Percentiles rank a stretch among this genome's conserved stretches.
These are phyloP conservation scores for Sugiyamaella grinbergsii DNA, from an alignment of 1,139 yeast genomes.

Conservation along the genomic window DNA sequence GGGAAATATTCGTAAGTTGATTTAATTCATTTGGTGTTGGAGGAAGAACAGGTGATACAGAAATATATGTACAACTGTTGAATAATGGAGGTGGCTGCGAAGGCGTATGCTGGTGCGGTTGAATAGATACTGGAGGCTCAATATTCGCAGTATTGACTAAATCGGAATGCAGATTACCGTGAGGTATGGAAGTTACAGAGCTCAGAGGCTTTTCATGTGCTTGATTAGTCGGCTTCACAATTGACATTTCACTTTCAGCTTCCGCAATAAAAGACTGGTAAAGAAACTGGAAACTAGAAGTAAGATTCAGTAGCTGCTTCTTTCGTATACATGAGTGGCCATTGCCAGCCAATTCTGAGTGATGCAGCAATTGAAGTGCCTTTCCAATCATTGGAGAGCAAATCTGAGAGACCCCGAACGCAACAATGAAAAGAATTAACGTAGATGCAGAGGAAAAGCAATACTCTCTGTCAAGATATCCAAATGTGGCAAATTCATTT, in stretches of 20 bases:
- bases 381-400: constrained; percentile 73
- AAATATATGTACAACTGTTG: not conserved
- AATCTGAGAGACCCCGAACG: constrained; percentile 81
- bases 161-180: not conserved
- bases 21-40: constrained; percentile 13
- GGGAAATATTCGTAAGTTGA: constrained; percentile 14
- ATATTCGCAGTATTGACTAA: too few relatives aligned
- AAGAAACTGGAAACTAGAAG: constrained; percentile 66
- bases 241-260: constrained; percentile 1
- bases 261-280: constrained; percentile 16
- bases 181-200: too few relatives aligned
- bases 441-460: constrained; percentile 81
- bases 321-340: constrained; percentile 56
- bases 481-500: constrained; percentile 79
- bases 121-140: too few relatives aligned
- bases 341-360: constrained; percentile 72
- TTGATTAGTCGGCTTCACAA: not conserved
- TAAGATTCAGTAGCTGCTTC: constrained; percentile 67
- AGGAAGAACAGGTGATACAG: not conserved
- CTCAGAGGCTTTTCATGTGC: not conserved
- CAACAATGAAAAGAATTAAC: constrained; percentile 69
- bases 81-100: not conserved
- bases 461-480: constrained; percentile 89
- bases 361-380: constrained; percentile 67
- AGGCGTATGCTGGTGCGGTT: not conserved